These are phyloP conservation scores for Lanmaoa pseudosensibilis DNA, from an alignment of 768 basidiomycete species.

Conservation along the genomic window DNA sequence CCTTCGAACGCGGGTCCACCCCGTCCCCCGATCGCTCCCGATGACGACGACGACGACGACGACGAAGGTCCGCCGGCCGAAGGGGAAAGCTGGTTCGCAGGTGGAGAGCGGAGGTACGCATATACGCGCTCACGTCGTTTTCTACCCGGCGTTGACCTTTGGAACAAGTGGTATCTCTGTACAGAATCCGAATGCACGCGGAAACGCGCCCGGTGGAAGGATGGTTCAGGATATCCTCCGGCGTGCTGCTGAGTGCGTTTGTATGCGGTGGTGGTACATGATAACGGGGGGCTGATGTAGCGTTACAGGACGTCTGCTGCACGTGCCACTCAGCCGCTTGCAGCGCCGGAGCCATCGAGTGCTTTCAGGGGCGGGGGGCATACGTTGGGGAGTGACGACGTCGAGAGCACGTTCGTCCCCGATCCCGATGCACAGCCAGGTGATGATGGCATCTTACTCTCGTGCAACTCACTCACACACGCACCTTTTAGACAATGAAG, in stretches of 20 bases:
- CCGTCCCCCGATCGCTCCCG: conserved; percentile 17
- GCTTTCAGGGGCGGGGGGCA: conserved; percentile 75
- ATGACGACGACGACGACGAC: conserved; percentile 51
- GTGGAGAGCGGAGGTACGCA: conserved; percentile 86
- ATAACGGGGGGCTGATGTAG: not conserved
- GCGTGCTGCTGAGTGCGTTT: conserved; percentile 76
- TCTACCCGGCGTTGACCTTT: not conserved
- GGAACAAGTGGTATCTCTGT: conserved; percentile 79
- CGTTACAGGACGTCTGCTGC: conserved; percentile 18
- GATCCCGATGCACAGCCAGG: conserved; percentile 55
- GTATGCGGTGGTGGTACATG: not conserved
- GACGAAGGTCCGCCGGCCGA: conserved; percentile 41
- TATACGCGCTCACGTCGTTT: not conserved
- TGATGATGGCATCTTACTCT: not conserved
- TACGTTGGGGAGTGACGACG: conserved; percentile 88
- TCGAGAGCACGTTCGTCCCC: conserved; percentile 71
- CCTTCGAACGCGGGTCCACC: conserved; percentile 18
- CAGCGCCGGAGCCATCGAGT: conserved; percentile 18
- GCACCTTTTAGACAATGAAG: conserved; percentile 21
- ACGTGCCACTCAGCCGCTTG: conserved; percentile 16
- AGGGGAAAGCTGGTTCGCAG: conserved; percentile 80
- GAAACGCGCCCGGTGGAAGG: conserved; percentile 50
- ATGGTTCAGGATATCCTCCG: conserved; percentile 72
- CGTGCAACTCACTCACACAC: not conserved
- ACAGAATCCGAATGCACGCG: conserved; percentile 69